A percentile compares a stretch with the other conserved stretches of the same genome.
These are phyloP conservation scores for Globisporangium echinulatum DNA, from an alignment of 352 stramenopile species.

Conservation along the genomic window DNA sequence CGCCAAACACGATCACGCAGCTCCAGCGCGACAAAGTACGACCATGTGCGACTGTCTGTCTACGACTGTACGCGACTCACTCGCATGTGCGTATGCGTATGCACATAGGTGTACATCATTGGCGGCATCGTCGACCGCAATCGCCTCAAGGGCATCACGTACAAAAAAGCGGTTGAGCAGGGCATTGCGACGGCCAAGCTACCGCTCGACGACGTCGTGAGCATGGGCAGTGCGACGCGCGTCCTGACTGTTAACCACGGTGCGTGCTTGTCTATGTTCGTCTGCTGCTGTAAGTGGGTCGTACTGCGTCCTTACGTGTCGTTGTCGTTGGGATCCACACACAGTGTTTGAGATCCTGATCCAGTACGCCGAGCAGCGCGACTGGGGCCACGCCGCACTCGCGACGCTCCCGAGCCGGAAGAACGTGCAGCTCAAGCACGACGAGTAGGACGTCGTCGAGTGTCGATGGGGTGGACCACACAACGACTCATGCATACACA, in stretches of 20 bases:
- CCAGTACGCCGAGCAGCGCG: slow-evolving; percentile 53
- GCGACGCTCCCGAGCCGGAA: slow-evolving; percentile 65
- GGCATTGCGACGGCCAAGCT: slow-evolving; percentile 90
- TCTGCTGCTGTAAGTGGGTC: no score
- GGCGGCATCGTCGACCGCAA: slow-evolving; percentile 97
- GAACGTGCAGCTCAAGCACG: slow-evolving; percentile 46
- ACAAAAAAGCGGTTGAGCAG: slow-evolving; percentile 87
- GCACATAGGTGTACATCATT: slow-evolving; percentile 90
- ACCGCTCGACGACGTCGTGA: slow-evolving; percentile 80
- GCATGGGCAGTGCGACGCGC: slow-evolving; percentile 65
- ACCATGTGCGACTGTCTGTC: background rate
- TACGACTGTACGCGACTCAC: background rate
- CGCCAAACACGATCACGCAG: slow-evolving; percentile 84
- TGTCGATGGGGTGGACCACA: no score
- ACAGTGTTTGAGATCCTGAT: slow-evolving; percentile 83
- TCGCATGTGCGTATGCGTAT: background rate
- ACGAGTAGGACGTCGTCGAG: slow-evolving; percentile 10
- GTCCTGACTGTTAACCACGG: slow-evolving; percentile 88
- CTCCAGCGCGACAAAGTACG: slow-evolving; percentile 79
- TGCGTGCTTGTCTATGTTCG: slow-evolving; percentile 13
- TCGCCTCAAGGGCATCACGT: slow-evolving; percentile 91
- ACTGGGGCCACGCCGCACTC: slow-evolving; percentile 73
- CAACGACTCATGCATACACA: no score
- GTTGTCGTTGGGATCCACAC: background rate
- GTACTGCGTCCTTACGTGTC: no score